phyloP scores from a whole-genome alignment of 2,329 filamentous ascomycete genomes.

The Neobulgaria alba region DNA sequence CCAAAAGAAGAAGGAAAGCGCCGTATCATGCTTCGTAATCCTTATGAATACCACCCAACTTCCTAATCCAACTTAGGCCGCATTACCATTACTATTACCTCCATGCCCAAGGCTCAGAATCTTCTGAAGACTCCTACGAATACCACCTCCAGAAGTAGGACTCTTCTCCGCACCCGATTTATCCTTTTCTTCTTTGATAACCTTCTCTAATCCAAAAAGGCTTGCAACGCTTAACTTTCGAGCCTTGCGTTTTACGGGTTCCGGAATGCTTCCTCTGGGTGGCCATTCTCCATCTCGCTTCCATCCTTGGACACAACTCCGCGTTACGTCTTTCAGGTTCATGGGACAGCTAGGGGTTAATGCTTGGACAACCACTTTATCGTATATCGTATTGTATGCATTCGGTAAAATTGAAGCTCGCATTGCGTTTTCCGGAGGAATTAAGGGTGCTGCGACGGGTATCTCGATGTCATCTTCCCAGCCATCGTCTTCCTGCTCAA shows the following conservation, averaged over 20 bases:
- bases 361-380: conserved; percentile 73
- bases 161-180: conserved; percentile 2
- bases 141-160: not conserved
- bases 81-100: too few species aligned
- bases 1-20: too few species aligned
- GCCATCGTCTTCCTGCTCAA: conserved; percentile 18
- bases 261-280: conserved; percentile 36
- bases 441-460: conserved; percentile 63
- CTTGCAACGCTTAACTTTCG: conserved; percentile 24
- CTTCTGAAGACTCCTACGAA: conserved; percentile 7
- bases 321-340: conserved; percentile 73
- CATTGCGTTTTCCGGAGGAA: conserved; percentile 67
- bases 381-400: conserved; percentile 76
- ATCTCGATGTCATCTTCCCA: conserved; percentile 33
- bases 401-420: conserved; percentile 66
- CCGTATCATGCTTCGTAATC: too few species aligned
- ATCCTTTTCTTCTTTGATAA: conserved; percentile 9
- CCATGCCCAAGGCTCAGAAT: conserved; percentile 8
- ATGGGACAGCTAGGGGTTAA: conserved; percentile 82
- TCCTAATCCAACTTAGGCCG: too few species aligned
- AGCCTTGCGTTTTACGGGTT: conserved; percentile 24
- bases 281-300: conserved; percentile 93
- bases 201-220: conserved; percentile 21
- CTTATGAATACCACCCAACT: conserved; percentile 1
- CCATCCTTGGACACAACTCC: conserved; percentile 81